Base-by-base conservation (phyloP, 148 eudicot species). In the Chenopodium quinoa region DNA sequence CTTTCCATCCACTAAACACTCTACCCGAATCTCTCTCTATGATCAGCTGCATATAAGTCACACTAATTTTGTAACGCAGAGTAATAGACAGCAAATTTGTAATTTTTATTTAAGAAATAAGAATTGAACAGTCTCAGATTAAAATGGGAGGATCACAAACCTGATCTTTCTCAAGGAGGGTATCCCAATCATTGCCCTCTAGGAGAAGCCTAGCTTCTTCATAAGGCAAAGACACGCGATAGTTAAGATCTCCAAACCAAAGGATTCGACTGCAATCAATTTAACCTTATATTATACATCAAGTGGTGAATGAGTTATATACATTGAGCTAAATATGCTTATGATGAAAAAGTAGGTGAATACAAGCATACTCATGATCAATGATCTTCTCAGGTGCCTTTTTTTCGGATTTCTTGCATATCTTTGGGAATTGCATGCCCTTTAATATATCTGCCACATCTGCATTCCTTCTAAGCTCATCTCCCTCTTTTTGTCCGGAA, bases 201-300 rank as follows among this genome's bases (percentile, higher is more conserved):
- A 94, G 75, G 77, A 90, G 56, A 75, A 82, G 47, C 83, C 85
- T 90, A 34, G 97, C 86, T 81, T 94, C 95, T 16, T 94, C 94
- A 31, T 93, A 94, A 83, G 95, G 94, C 87, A 90, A 82, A 13
- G 93, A 83, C 69, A 94, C 88, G 71, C 98, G 90, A 80, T 94
- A 94, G 73, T 94, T 94, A 58, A 94, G 88, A 86, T 94, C 98
- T 3, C 98, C 98, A 72, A 94, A 85, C 98, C 98, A 94, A 77
- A 94, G 86, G 76, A 90, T 71, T 29, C 95, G 95, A 32, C 98
- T 94, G 92, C 82, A 78, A 73, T 76, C 46, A 75, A 56, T 23
- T 68, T n/a, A 60, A 4, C 44, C 23, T 22, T 22, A 12, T 11
- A 31, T 73, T 7, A 74, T n/a, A 58, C 47, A 79, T 40, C 46